Evolutionary conservation across 2,329 filamentous ascomycete genomes (phyloP).

Genomic region (Aspergillus quadricinctus): DNA sequence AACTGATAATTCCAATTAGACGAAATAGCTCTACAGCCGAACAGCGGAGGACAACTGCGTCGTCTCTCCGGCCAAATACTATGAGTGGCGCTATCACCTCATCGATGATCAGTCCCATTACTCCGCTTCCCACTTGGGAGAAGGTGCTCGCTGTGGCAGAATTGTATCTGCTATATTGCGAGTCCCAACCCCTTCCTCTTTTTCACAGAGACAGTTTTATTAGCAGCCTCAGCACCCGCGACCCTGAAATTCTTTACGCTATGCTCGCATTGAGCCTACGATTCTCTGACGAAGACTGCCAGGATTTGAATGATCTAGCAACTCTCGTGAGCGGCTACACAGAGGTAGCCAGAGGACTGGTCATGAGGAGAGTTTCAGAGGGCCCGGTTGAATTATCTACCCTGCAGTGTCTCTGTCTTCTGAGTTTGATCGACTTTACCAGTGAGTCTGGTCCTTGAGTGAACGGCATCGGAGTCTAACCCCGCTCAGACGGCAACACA

Average conservation of each 20-base stretch:
- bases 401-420: slow-evolving; percentile 38
- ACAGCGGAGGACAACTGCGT: slow-evolving; percentile 1
- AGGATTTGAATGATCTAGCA: slow-evolving; percentile 17
- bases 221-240: slow-evolving; percentile 35
- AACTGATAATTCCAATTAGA: slow-evolving; percentile 4
- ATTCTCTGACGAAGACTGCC: slow-evolving; percentile 33
- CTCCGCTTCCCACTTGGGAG: slow-evolving; percentile 36
- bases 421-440: slow-evolving; percentile 41
- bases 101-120: slow-evolving; percentile 14
- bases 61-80: slow-evolving; percentile 8
- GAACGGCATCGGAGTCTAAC: not conserved
- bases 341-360: slow-evolving; percentile 32
- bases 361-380: slow-evolving; percentile 37
- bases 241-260: slow-evolving; percentile 32
- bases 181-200: slow-evolving; percentile 48
- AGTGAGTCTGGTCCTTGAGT: slow-evolving; percentile 23
- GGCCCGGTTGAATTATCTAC: slow-evolving; percentile 43
- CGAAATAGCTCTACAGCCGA: slow-evolving; percentile 13
- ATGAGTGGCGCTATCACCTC: slow-evolving; percentile 4
- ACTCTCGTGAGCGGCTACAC: slow-evolving; percentile 34
- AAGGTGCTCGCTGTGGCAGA: slow-evolving; percentile 37
- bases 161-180: slow-evolving; percentile 46
- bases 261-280: slow-evolving; percentile 42
- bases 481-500: slow-evolving; percentile 40
- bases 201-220: slow-evolving; percentile 43